Percentiles rank a stretch among this genome's conserved stretches.
Evolutionary conservation across 495 filamentous ascomycete genomes (phyloP).

Genomic region (Cryomyces antarcticus): DNA sequence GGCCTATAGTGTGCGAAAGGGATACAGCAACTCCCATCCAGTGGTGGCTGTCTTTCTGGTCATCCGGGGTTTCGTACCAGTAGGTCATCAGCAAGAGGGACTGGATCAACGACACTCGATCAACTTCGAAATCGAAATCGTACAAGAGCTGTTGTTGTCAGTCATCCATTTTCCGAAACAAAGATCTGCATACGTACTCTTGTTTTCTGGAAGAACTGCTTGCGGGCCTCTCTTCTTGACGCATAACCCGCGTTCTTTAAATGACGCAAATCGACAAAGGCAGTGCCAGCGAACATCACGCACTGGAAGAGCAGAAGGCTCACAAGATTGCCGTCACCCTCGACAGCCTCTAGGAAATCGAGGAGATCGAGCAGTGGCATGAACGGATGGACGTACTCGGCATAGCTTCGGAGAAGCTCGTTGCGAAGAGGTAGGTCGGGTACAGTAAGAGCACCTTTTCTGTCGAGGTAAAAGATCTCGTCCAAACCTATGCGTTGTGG

Average conservation of each 20-base stretch:
- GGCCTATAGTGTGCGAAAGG: slow-evolving; percentile 16
- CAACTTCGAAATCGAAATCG: slow-evolving; percentile 71
- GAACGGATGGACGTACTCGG: slow-evolving; percentile 72
- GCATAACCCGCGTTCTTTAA: slow-evolving; percentile 49
- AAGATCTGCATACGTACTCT: slow-evolving; percentile 31
- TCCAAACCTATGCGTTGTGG: slow-evolving; percentile 46
- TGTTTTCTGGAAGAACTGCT: slow-evolving; percentile 58
- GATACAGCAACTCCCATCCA: slow-evolving; percentile 19
- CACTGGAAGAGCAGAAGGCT: slow-evolving; percentile 67
- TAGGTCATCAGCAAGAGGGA: slow-evolving; percentile 60
- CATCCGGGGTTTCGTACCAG: slow-evolving; percentile 18
- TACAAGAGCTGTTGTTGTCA: slow-evolving; percentile 35
- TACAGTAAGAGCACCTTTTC: slow-evolving; percentile 55
- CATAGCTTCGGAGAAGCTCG: slow-evolving; percentile 51
- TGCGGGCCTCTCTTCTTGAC: slow-evolving; percentile 51
- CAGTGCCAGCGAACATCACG: slow-evolving; percentile 62
- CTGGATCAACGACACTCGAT: slow-evolving; percentile 67
- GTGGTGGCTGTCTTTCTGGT: slow-evolving; percentile 20
- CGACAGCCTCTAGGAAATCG: slow-evolving; percentile 46
- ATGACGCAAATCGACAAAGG: slow-evolving; percentile 53
- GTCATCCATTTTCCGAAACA: neutral
- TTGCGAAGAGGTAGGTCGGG: slow-evolving; percentile 47
- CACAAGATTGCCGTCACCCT: slow-evolving; percentile 43
- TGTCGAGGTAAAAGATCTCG: slow-evolving; percentile 52
- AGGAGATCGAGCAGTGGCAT: slow-evolving; percentile 72